Percentiles rank a stretch among this genome's conserved stretches.
Conservation (phyloP, 768 basidiomycete species). For the Myochromella boudieri region DNA sequence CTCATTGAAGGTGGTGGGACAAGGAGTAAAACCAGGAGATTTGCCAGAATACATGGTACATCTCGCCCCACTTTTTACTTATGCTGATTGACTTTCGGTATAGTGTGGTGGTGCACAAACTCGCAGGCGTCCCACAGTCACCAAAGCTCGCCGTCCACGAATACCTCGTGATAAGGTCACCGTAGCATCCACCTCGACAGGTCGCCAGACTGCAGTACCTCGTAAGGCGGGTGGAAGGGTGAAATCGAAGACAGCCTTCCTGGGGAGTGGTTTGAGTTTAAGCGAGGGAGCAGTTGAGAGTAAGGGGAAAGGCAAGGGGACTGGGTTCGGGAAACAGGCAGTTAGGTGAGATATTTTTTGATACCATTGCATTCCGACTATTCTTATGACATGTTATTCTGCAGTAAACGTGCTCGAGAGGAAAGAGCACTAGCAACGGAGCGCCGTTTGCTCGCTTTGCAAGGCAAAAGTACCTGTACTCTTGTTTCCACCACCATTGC, state of each 20-base stretch:
- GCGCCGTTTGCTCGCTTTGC: conserved; percentile 49
- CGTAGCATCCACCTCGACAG: conserved; percentile 56
- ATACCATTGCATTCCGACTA: no score
- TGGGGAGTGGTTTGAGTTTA: conserved; percentile 53
- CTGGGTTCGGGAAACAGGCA: conserved; percentile 73
- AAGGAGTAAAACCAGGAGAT: conserved; percentile 53
- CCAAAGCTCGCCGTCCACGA: conserved; percentile 39
- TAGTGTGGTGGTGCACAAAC: conserved; percentile 83
- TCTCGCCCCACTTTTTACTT: not conserved
- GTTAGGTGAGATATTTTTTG: no score
- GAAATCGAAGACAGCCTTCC: conserved; percentile 58
- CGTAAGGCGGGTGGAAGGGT: conserved; percentile 75
- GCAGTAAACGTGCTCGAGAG: conserved; percentile 76
- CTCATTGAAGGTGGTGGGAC: conserved; percentile 51
- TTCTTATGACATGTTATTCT: not conserved
- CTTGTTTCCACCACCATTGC: not conserved
- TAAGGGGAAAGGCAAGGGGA: conserved; percentile 40
- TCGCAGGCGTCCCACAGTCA: conserved; percentile 52
- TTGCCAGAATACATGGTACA: conserved; percentile 77
- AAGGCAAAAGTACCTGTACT: conserved; percentile 24
- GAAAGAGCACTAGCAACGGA: conserved; percentile 79
- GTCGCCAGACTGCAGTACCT: conserved; percentile 61
- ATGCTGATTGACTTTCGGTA: not conserved
- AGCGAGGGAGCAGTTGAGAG: conserved; percentile 38
- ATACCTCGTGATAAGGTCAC: conserved; percentile 26